phyloP scores from a whole-genome alignment of 2,329 filamentous ascomycete genomes.

The Capronia coronata region DNA sequence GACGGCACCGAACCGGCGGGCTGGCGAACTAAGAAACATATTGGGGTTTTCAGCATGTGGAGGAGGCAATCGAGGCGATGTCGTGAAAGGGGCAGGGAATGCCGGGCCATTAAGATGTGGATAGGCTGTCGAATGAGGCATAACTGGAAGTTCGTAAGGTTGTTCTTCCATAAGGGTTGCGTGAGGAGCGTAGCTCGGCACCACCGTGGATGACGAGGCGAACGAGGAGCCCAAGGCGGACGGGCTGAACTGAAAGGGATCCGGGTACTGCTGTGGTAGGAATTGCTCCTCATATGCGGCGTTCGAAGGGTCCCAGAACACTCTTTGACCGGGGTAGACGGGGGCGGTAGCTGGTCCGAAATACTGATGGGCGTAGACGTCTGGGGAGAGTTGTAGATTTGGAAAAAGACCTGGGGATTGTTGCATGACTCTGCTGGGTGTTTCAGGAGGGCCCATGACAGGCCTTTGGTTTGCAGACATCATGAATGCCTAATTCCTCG shows the following conservation, averaged over 20 bases:
- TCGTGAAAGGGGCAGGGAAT: slow-evolving; percentile 42
- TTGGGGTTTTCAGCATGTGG: slow-evolving; percentile 39
- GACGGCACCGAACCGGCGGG: slow-evolving; percentile 38
- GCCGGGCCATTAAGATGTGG: slow-evolving; percentile 31
- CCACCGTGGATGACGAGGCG: slow-evolving; percentile 24
- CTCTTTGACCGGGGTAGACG: slow-evolving; percentile 48
- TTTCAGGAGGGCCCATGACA: slow-evolving; percentile 39
- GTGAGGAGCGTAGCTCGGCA: slow-evolving; percentile 20
- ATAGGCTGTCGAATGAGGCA: slow-evolving; percentile 16
- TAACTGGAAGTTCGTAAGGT: slow-evolving; percentile 23
- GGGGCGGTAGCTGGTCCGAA: slow-evolving; percentile 51
- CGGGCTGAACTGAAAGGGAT: slow-evolving; percentile 21
- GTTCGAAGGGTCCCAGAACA: slow-evolving; percentile 43
- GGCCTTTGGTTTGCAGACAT: slow-evolving; percentile 24
- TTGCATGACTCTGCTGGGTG: slow-evolving; percentile 39
- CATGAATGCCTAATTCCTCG: neutral
- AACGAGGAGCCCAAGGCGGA: slow-evolving; percentile 22
- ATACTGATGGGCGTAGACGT: slow-evolving; percentile 47
- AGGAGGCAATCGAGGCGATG: slow-evolving; percentile 38
- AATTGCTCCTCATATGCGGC: slow-evolving; percentile 16
- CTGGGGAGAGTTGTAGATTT: slow-evolving; percentile 52
- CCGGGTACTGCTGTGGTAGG: slow-evolving; percentile 23
- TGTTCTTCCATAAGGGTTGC: slow-evolving; percentile 17
- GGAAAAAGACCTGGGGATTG: slow-evolving; percentile 46
- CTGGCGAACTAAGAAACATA: slow-evolving; percentile 45